A percentile compares a stretch with the other conserved stretches of the same genome.
These are phyloP conservation scores for Ganoderma lingzhi DNA, from an alignment of 1,284 basidiomycete species.

Conservation along the genomic window DNA sequence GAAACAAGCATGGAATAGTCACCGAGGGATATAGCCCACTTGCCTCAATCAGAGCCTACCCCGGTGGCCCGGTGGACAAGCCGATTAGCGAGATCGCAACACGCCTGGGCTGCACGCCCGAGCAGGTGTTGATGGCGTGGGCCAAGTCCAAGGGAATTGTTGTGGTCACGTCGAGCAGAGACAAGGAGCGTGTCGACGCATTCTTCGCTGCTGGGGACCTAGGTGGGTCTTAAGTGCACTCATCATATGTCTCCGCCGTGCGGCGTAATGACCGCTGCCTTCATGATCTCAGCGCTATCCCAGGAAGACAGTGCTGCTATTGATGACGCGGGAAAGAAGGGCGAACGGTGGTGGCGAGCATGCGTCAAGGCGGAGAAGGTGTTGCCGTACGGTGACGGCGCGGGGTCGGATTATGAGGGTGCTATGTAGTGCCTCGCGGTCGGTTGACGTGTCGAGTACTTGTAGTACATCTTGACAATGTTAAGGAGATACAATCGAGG, in stretches of 20 bases:
- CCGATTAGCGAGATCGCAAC: conserved; percentile 66
- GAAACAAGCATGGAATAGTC: conserved; percentile 67
- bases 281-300: conserved; percentile 41
- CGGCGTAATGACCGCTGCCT: not conserved
- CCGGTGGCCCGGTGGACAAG: conserved; percentile 79
- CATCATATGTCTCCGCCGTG: not conserved
- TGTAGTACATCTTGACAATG: too few relatives aligned
- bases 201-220: conserved; percentile 62
- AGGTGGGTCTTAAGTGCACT: conserved; percentile 37
- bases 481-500: not conserved
- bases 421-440: not conserved
- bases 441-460: too few relatives aligned
- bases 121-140: conserved; percentile 80
- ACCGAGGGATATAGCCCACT: conserved; percentile 79
- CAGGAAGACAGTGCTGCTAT: conserved; percentile 51
- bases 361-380: conserved; percentile 1
- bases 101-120: conserved; percentile 63
- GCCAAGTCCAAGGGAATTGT: conserved; percentile 70
- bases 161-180: conserved; percentile 72
- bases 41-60: conserved; percentile 68
- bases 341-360: conserved; percentile 23
- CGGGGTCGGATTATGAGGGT: not conserved
- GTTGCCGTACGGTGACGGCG: not conserved
- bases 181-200: conserved; percentile 58
- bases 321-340: conserved; percentile 50